Conservation (phyloP, 2,329 filamentous ascomycete genomes). For the Ascochyta koolunga region DNA sequence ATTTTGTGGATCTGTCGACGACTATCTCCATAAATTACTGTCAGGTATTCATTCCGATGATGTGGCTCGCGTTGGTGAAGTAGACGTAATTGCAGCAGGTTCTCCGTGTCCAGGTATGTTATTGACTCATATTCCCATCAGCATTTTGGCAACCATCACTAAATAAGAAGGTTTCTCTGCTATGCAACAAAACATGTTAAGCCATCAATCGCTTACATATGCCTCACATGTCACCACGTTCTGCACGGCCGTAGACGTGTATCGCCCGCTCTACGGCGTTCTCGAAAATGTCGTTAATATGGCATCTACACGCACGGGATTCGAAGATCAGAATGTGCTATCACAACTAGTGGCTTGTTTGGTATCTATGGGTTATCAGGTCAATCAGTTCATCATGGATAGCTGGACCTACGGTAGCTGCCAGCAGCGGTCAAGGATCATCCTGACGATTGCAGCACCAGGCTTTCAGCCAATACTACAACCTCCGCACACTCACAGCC, state of each 20-base stretch:
- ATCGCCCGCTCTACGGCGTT: constrained; percentile 74
- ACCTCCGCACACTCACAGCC: constrained; percentile 68
- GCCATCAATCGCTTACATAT: constrained; percentile 66
- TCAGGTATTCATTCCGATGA: constrained; percentile 48
- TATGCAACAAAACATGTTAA: constrained; percentile 65
- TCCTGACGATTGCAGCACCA: constrained; percentile 74
- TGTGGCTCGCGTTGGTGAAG: constrained; percentile 65
- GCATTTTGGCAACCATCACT: not conserved
- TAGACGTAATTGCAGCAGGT: constrained; percentile 74
- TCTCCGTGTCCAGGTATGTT: constrained; percentile 68
- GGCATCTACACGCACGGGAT: constrained; percentile 55
- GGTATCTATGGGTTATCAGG: constrained; percentile 79
- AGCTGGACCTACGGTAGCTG: constrained; percentile 71
- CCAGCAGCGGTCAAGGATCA: constrained; percentile 70
- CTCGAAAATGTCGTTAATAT: constrained; percentile 79
- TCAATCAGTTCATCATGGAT: constrained; percentile 70
- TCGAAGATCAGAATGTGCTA: constrained; percentile 67
- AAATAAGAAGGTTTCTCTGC: constrained; percentile 64
- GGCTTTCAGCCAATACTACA: constrained; percentile 62
- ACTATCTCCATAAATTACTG: constrained; percentile 65
- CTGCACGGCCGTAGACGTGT: constrained; percentile 74
- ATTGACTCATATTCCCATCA: no score
- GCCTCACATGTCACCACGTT: constrained; percentile 80
- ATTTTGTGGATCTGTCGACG: constrained; percentile 75
- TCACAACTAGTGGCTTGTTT: constrained; percentile 75